phyloP scores from a whole-genome alignment of 768 basidiomycete genomes.

The Russula foetens region DNA sequence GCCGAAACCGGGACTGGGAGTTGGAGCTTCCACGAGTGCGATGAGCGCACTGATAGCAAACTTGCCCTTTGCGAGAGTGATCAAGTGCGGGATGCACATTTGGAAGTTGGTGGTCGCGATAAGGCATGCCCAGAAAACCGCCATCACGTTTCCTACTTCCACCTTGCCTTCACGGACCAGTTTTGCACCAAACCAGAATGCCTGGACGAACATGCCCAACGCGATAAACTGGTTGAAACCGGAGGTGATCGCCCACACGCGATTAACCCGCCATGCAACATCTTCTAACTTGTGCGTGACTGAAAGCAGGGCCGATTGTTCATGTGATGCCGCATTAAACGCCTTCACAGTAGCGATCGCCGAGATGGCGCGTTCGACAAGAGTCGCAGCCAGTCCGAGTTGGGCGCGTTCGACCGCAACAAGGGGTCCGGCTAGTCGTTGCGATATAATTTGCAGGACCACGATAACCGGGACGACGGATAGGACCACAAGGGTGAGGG shows the following conservation, averaged over 20 bases:
- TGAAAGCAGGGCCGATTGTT: conserved; percentile 40
- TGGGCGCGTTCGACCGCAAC: conserved; percentile 58
- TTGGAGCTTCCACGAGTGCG: conserved; percentile 42
- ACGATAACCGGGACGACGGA: conserved; percentile 79
- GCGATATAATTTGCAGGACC: conserved; percentile 67
- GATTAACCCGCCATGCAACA: conserved; percentile 46
- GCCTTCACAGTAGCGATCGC: conserved; percentile 89
- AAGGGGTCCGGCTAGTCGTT: conserved; percentile 57
- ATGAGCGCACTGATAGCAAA: conserved; percentile 65
- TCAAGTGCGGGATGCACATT: conserved; percentile 75
- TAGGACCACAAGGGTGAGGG: conserved; percentile 87
- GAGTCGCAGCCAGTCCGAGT: conserved; percentile 64
- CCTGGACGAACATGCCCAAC: conserved; percentile 92
- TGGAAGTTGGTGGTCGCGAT: conserved; percentile 86
- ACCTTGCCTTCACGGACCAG: conserved; percentile 74
- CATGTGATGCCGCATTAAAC: conserved; percentile 67
- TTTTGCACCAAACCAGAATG: conserved; percentile 92
- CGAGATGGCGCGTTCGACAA: conserved; percentile 66
- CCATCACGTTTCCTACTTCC: conserved; percentile 75
- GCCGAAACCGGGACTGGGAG: conserved; percentile 16
- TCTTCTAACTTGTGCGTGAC: conserved; percentile 38
- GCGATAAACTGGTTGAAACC: conserved; percentile 72
- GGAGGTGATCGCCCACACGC: conserved; percentile 68
- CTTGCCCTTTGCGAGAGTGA: conserved; percentile 76
- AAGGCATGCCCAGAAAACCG: conserved; percentile 97